phyloP scores from a whole-genome alignment of 2,329 filamentous ascomycete species.

The Xylaria sp. region DNA sequence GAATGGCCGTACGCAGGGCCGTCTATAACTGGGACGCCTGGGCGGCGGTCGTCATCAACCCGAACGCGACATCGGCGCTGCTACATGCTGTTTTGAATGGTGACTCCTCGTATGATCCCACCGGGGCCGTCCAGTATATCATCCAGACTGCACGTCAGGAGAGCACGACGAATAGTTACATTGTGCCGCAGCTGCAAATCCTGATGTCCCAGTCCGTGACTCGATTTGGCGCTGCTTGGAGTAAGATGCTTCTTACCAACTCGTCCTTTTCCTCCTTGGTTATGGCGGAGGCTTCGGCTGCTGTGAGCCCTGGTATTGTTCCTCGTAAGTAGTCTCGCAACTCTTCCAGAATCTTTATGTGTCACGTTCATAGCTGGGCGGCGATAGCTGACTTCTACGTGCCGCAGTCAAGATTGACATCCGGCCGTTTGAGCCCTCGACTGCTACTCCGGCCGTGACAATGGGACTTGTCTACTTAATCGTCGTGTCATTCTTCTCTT shows the following conservation, averaged over 20 bases:
- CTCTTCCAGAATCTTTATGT: background rate
- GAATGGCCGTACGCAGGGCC: slow-evolving; percentile 63
- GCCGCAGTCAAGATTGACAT: slow-evolving; percentile 58
- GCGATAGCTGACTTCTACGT: background rate
- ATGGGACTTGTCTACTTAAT: slow-evolving; percentile 75
- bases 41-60: slow-evolving; percentile 71
- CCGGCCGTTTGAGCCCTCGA: slow-evolving; percentile 67
- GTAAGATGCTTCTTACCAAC: slow-evolving; percentile 54
- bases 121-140: slow-evolving; percentile 67
- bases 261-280: slow-evolving; percentile 50
- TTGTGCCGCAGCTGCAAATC: slow-evolving; percentile 61
- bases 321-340: slow-evolving; percentile 30
- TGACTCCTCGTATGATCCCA: slow-evolving; percentile 69
- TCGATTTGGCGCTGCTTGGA: slow-evolving; percentile 61
- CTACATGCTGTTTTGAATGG: slow-evolving; percentile 64
- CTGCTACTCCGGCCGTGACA: slow-evolving; percentile 66
- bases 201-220: slow-evolving; percentile 60
- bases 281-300: slow-evolving; percentile 39
- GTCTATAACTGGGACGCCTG: slow-evolving; percentile 70
- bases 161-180: slow-evolving; percentile 63
- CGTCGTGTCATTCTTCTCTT: slow-evolving; percentile 74
- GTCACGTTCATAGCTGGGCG: background rate
- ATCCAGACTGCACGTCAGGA: slow-evolving; percentile 67
- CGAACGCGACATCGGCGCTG: slow-evolving; percentile 70
- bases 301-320: slow-evolving; percentile 35